These are phyloP conservation scores for Boletus coccyginus DNA, from an alignment of 768 basidiomycete genomes.

Conservation along the genomic window DNA sequence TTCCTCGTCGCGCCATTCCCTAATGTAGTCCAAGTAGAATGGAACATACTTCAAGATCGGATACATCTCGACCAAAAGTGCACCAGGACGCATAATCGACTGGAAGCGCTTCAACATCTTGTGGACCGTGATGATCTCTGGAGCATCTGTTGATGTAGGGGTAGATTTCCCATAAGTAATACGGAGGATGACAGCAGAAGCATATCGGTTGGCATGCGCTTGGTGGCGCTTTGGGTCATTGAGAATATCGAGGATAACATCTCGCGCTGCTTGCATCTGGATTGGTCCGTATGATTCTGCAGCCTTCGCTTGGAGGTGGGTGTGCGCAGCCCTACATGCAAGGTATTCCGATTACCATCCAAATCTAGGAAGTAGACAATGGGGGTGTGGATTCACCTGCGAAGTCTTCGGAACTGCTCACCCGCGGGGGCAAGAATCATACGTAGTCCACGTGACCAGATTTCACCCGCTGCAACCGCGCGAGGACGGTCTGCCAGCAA, in stretches of 20 bases:
- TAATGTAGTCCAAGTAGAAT: constrained; percentile 57
- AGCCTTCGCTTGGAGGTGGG: constrained; percentile 54
- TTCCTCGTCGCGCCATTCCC: constrained; percentile 55
- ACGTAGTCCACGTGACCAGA: constrained; percentile 56
- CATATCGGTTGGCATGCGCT: constrained; percentile 49
- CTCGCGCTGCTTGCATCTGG: constrained; percentile 37
- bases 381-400: constrained; percentile 38
- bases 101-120: constrained; percentile 36
- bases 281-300: constrained; percentile 48
- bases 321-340: constrained; percentile 48
- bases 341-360: neutral
- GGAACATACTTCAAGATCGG: constrained; percentile 50
- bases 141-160: constrained; percentile 27
- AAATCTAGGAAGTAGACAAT: neutral
- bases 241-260: constrained; percentile 33
- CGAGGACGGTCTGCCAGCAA: constrained; percentile 53
- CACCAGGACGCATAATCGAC: constrained; percentile 36
- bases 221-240: constrained; percentile 43
- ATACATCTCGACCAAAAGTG: constrained; percentile 33
- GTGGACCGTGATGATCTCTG: constrained; percentile 34
- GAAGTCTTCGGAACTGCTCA: constrained; percentile 59
- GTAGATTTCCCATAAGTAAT: constrained; percentile 35
- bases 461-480: constrained; percentile 57
- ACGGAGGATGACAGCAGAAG: constrained; percentile 35
- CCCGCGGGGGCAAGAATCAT: constrained; percentile 55